Percentiles rank a stretch among this genome's conserved stretches.
Evolutionary conservation across 2,329 filamentous ascomycete species (phyloP).

Genomic region (Metarhizium robertsii): DNA sequence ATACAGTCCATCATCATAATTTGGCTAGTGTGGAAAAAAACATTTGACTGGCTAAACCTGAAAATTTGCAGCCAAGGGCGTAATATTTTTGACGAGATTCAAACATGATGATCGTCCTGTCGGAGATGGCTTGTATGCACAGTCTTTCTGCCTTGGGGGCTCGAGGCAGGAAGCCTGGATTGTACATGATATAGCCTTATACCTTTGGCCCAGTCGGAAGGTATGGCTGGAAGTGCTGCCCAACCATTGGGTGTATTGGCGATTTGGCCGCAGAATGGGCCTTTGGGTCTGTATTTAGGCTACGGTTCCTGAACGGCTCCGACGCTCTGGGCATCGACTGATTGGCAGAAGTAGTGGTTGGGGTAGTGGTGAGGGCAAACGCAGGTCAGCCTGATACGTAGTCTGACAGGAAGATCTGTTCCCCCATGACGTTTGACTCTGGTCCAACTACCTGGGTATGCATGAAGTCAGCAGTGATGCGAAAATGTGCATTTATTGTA

Average conservation of each 20-base stretch:
- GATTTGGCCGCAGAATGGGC: slow-evolving; percentile 6
- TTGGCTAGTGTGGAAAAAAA: background rate
- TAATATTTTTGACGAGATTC: background rate
- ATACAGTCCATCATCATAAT: background rate
- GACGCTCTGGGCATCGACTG: background rate
- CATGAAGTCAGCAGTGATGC: background rate
- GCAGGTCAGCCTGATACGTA: background rate
- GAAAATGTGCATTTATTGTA: background rate
- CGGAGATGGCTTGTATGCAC: background rate
- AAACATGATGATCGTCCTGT: background rate
- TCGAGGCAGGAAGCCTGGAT: background rate
- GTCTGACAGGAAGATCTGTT: background rate
- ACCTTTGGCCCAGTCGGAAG: background rate
- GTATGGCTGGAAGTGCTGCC: slow-evolving; percentile 4
- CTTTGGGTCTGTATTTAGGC: slow-evolving; percentile 5
- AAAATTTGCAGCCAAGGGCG: background rate
- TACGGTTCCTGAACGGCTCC: slow-evolving; percentile 5
- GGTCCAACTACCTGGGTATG: background rate
- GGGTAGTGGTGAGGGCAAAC: background rate
- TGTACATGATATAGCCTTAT: background rate
- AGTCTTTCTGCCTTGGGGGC: background rate
- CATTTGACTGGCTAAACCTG: background rate
- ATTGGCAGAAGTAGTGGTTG: background rate
- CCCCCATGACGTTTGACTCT: background rate
- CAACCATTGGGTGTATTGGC: slow-evolving; percentile 5